Base-by-base conservation (phyloP, 352 stramenopile species). In the Saprolegnia diclina region DNA sequence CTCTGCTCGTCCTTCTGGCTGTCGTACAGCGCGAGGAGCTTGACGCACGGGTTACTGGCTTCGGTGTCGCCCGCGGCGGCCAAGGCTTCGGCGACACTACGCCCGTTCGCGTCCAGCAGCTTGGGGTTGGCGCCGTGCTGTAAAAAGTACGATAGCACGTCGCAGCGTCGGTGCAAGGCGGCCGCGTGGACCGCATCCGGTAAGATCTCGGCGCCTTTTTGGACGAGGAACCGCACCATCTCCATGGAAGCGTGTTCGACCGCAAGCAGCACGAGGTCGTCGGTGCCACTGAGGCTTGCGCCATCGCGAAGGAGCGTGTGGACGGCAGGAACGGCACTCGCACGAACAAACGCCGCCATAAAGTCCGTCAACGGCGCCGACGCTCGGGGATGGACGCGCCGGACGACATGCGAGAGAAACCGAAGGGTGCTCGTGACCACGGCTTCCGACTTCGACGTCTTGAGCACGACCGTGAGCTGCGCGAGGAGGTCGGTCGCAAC, bases 171-270 rank as follows among this genome's bases (percentile, higher is more conserved):
- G 21, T 63, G 71, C 38, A 70, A 69, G 11, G 80, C 83, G 24
- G 84, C 86, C 26, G 89, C 75, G 45, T 94, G 86, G 5, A 94
- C 74, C 24, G 84, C 80, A 13, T 82, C 90, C 2, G 82, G 84
- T 14, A 71, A 72, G 22, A 92, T 74, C 53, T 92, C 84, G 24
- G 83, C 82, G 18, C 86, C 86, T 53, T 82, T 80, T 59, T 90
- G 90, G n/a, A 92, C 48, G 16, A 94, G 74, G 46, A 91, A 86
- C 3, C 82, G 78, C 40, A 94, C 77, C 84, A 94, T 92, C 24
- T 67, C 71, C 13, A 94, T 72, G 6, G 84, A 91, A 13, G 79
- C 76, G 55, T 77, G 69, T 53, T 84, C 73, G n/a, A 80, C 76
- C 1, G 86, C 86, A 45, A 88, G 74, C 54, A 88, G 77, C 0